phyloP scores from a whole-genome alignment of 2,329 filamentous ascomycete genomes.

The Colletotrichum scovillei region DNA sequence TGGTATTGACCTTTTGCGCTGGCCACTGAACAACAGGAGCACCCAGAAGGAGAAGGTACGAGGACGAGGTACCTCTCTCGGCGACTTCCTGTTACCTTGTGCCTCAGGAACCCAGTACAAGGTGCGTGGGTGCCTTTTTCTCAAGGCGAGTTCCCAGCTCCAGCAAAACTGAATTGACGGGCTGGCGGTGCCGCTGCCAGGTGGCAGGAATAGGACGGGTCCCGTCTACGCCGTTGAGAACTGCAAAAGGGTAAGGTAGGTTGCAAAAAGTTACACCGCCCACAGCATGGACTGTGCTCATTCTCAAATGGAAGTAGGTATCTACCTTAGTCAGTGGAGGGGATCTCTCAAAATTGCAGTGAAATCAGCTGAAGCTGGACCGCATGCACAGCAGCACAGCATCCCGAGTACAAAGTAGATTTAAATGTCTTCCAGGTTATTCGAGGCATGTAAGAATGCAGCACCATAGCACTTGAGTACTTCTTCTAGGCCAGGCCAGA shows the following conservation, averaged over 20 bases:
- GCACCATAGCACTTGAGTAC: not conserved
- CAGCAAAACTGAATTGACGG: not conserved
- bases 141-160: not conserved
- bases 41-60: not conserved
- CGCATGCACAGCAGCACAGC: not conserved
- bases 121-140: not conserved
- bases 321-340: not conserved
- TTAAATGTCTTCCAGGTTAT: not conserved
- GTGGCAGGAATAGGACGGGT: not conserved
- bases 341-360: not conserved
- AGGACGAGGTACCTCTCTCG: not conserved
- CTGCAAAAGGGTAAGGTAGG: not conserved
- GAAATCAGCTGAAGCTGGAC: constrained; percentile 7
- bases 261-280: constrained; percentile 16
- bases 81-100: not conserved
- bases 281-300: not conserved
- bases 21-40: not conserved
- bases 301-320: not conserved
- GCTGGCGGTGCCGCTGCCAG: not conserved
- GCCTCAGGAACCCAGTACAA: not conserved
- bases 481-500: not conserved
- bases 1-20: not conserved
- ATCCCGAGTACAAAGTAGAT: not conserved
- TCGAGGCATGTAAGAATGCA: not conserved
- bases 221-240: not conserved